phyloP scores from a whole-genome alignment of 352 stramenopile species.

The Phytophthora chlamydospora region DNA sequence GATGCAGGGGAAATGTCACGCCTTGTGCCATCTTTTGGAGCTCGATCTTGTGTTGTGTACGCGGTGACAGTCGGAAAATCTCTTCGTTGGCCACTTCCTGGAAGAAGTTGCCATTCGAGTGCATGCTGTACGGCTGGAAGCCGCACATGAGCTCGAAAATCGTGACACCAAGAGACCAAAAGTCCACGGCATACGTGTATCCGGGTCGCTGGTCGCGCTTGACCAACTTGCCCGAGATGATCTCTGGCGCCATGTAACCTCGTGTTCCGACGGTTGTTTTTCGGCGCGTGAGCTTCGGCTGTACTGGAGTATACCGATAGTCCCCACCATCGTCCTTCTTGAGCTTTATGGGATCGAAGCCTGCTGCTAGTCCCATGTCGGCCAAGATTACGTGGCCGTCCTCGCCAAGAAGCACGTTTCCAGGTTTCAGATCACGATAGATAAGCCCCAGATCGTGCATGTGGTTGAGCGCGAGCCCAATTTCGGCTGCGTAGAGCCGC shows the following conservation, averaged over 20 bases:
- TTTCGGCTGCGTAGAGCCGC: conserved; percentile 83
- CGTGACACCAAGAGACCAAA: conserved; percentile 84
- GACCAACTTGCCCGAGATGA: conserved; percentile 88
- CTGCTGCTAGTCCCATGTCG: conserved; percentile 86
- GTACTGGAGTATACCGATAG: conserved; percentile 54
- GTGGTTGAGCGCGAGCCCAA: conserved; percentile 86
- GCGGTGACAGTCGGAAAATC: conserved; percentile 71
- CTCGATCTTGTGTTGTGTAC: conserved; percentile 81
- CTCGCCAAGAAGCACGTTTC: conserved; percentile 89
- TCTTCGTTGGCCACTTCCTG: conserved; percentile 83
- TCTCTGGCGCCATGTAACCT: conserved; percentile 93
- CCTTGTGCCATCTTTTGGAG: conserved; percentile 82
- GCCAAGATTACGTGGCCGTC: conserved; percentile 90
- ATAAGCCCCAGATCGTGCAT: conserved; percentile 89
- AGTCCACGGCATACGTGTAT: conserved; percentile 81
- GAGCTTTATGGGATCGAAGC: conserved; percentile 58
- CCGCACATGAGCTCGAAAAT: conserved; percentile 91
- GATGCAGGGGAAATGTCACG: conserved; percentile 62
- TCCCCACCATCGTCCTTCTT: conserved; percentile 57
- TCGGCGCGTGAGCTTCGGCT: conserved; percentile 65
- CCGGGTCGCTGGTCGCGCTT: conserved; percentile 78
- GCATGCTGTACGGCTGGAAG: conserved; percentile 82
- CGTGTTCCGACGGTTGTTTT: conserved; percentile 89
- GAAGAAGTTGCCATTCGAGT: conserved; percentile 76
- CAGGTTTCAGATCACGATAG: conserved; percentile 90